Percentiles rank a stretch among this genome's conserved stretches.
phyloP scores from a whole-genome alignment of 345 rosid genomes.

The Pistacia vera region DNA sequence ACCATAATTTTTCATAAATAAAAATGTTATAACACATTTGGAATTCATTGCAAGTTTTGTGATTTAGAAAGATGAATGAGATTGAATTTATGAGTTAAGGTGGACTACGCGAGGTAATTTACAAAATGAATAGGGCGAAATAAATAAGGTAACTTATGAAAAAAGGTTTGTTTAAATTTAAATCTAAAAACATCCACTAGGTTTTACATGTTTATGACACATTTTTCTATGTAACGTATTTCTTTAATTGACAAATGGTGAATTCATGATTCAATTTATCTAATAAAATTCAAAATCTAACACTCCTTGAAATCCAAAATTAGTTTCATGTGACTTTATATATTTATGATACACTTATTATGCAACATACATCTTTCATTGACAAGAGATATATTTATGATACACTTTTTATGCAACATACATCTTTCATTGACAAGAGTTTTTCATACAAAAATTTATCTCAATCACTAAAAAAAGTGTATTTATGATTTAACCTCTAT shows the following conservation, averaged over 20 bases:
- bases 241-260: no score
- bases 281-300: not conserved
- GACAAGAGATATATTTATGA: no score
- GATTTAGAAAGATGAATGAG: not conserved
- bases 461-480: no score
- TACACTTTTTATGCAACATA: not conserved
- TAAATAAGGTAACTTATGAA: not conserved
- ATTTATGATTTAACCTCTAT: no score
- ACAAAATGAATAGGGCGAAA: not conserved
- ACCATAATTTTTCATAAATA: not conserved
- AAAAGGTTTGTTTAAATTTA: not conserved
- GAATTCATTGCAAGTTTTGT: no score
- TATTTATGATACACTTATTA: no score
- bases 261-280: not conserved
- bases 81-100: not conserved
- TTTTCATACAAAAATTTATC: no score
- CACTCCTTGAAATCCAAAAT: not conserved
- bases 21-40: not conserved
- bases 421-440: no score
- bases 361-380: not conserved
- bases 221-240: no score
- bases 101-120: no score
- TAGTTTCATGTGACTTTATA: not conserved
- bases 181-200: no score
- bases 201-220: no score